Percentiles rank a stretch among this genome's conserved stretches.
These are phyloP conservation scores for Arachis hypogaea DNA, from an alignment of 306 rosid genomes.

Conservation along the genomic window DNA sequence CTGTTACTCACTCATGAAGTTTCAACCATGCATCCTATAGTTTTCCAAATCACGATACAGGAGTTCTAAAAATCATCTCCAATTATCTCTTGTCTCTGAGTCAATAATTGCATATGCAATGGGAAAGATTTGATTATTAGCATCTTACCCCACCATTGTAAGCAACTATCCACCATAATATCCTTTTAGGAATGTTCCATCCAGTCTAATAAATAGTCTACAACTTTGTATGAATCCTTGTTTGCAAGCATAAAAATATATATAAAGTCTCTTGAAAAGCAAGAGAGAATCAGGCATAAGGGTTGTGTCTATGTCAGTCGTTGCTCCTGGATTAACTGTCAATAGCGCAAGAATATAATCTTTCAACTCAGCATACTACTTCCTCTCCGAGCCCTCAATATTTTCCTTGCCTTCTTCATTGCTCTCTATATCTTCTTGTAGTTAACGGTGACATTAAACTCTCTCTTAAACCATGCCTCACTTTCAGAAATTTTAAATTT, in stretches of 20 bases:
- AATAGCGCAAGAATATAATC: too few species aligned
- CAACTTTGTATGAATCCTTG: not conserved
- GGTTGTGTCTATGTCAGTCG: not conserved
- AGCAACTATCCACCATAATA: not conserved
- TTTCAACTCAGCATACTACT: too few species aligned
- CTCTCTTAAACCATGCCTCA: too few species aligned
- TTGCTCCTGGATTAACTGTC: too few species aligned
- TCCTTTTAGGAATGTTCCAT: not conserved
- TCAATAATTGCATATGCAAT: too few species aligned
- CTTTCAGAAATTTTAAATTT: rapidly evolving
- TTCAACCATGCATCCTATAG: too few species aligned
- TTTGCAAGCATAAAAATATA: not conserved
- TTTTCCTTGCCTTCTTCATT: not conserved
- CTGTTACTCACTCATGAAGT: too few species aligned
- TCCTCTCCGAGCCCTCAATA: not conserved
- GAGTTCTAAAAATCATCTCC: too few species aligned
- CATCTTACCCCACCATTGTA: too few species aligned
- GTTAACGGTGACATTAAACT: not conserved
- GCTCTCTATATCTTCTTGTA: not conserved
- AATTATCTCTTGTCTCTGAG: too few species aligned
- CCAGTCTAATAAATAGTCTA: not conserved
- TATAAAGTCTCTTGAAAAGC: not conserved
- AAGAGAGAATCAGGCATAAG: not conserved
- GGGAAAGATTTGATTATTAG: not conserved
- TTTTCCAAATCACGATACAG: too few species aligned